Base-by-base conservation (phyloP, 495 filamentous ascomycete genomes). In the Tuber borchii region DNA sequence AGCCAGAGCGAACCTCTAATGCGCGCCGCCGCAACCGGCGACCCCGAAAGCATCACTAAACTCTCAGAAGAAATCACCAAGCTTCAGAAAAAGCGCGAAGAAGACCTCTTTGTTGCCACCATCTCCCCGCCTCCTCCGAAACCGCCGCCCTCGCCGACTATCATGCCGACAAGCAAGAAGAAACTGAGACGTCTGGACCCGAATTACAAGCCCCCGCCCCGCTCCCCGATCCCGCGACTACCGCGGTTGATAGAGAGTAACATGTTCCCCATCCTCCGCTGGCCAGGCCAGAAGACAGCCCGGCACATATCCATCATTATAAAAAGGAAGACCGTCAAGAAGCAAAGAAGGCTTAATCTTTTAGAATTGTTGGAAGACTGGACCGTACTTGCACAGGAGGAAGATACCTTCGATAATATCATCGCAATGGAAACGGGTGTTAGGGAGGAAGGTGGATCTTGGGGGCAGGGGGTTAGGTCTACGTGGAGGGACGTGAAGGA, bases 321-420 rank as follows among this genome's bases (percentile, higher is more conserved):
- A 22, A 83, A 82, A 31, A 73, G 70, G 12, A 77, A 79, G 73
- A 81, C 77, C 14, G 75, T 71, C 22, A 76, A 69, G 65, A 73
- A 73, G 10, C 78, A 82, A 70, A 70, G 70, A 26, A 72, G 81
- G 20, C 1, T 68, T 2, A 71, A 83, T 34, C 22, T 77, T 9
- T 19, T 46, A 43, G 73, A 76, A 46, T 22, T 74, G 7, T 40
- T 82, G 16, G 81, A 82, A 40, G 78, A 76, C 5, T 70, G 46
- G 37, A 34, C 75, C 1, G 71, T 56, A 14, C 69, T 78, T 45
- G 81, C 81, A 7, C 44, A 56, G n/a, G 77, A 76, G 65, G 81
- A 83, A 74, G 81, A 83, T 73, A 20, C 56, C 20, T 83, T 79
- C 73, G 81, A 82, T 48, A n/a, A 72, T 7, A 56, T 72, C 10